Evolutionary conservation across 805 yeast genomes (phyloP), one percentile per base, ranked within the genome.

Genomic region (Lipomyces yamanashiensis): DNA sequence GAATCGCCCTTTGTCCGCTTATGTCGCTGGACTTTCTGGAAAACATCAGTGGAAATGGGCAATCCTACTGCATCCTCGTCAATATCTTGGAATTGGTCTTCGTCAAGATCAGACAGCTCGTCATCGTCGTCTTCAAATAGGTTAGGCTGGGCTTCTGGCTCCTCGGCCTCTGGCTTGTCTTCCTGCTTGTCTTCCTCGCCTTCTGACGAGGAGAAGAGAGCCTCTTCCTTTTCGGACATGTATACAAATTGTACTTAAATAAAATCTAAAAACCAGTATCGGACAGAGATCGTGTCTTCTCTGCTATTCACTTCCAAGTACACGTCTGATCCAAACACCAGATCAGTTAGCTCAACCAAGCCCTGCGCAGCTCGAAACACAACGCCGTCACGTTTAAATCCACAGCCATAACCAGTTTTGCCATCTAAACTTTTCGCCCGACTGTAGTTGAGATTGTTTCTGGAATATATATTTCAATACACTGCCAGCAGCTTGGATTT

Each of bases 71-170:
- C 69, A 10, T 66, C 75, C 45, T 62, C 74, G 17, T 72, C 76
- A 45, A 72, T 71, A 39, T 74, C 73, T 47, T 73, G 73, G 48
- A 73, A 66, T 52, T 73, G 74, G 12, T 78, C 79, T 54, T 77
- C 80, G 61, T 76, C 80, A 48, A 78, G 68, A 63, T 78, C 81
- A 1, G 80, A 76, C 17, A 77, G 70, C 45, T 75, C 78, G 33
- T 74, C 76, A 21, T 73, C 74, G 45, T 62, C 58, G 44, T 63
- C 69, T 39, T 63, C 64, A 34, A 39, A 47, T 4, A 54, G 41
- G 44, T 50, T 51, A 12, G 47, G 52, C 40, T 48, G 62, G n/a
- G 52, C 61, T 43, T 21, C 63, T 21, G 48, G 51, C 50, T 52
- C 23, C 9, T 52, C 45, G 34, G n/a, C 43, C n/a, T 52, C 45